phyloP scores from a whole-genome alignment of 257 asterid genomes.

The Vinca minor region DNA sequence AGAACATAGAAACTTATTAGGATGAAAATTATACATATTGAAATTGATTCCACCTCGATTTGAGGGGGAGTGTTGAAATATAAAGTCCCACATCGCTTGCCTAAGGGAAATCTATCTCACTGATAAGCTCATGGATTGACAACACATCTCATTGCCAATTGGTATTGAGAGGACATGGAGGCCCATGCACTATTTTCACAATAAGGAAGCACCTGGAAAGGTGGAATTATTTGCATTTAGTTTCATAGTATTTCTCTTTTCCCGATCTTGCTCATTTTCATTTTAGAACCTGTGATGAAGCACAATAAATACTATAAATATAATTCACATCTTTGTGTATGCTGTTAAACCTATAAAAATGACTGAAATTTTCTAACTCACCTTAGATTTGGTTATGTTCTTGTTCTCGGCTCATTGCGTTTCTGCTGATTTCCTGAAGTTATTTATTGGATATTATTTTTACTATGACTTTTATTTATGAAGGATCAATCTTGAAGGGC shows the following conservation, averaged over 20 bases:
- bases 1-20: neutral
- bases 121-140: no score
- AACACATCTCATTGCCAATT: no score
- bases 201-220: neutral
- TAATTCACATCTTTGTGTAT: neutral
- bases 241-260: neutral
- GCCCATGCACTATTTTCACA: no score
- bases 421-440: neutral
- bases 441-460: neutral
- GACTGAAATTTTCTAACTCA: neutral
- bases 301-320: neutral
- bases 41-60: no score
- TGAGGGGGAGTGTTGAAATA: no score
- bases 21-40: neutral
- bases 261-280: neutral
- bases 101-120: no score
- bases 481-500: slow-evolving; percentile 91
- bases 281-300: neutral
- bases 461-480: slow-evolving; percentile 14
- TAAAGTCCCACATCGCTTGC: no score
- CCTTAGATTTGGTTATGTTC: neutral
- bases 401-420: neutral
- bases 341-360: neutral
- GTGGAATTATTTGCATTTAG: neutral
- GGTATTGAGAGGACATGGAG: no score